These are phyloP conservation scores for Tardiomyces depauwii DNA, from an alignment of 1,139 yeast species.

Conservation along the genomic window DNA sequence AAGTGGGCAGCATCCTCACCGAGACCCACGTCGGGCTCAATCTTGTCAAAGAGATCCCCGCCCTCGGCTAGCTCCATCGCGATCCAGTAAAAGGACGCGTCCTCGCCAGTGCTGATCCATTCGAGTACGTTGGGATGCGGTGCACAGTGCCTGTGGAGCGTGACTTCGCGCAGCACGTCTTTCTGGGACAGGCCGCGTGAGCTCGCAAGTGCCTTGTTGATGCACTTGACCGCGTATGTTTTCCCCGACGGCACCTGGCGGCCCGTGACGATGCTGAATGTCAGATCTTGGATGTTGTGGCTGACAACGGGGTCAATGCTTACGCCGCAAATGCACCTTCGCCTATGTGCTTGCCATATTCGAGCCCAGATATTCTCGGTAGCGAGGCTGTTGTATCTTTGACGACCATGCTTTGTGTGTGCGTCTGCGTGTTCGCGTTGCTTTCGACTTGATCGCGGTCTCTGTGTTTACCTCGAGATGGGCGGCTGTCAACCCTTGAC, in stretches of 20 bases:
- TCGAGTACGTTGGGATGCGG: conserved; percentile 48
- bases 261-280: conserved; percentile 3
- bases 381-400: background rate
- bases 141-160: conserved; percentile 43
- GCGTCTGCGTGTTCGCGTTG: background rate
- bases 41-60: conserved; percentile 63
- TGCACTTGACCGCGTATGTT: conserved; percentile 45
- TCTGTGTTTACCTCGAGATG: background rate
- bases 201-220: conserved; percentile 38
- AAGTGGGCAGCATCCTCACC: conserved; percentile 56
- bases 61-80: conserved; percentile 57
- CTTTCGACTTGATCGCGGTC: background rate
- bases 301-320: conserved; percentile 4
- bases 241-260: conserved; percentile 23
- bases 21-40: conserved; percentile 63
- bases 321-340: conserved; percentile 38
- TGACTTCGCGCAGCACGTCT: conserved; percentile 40
- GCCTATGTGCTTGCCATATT: conserved; percentile 32
- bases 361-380: conserved; percentile 4
- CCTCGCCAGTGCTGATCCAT: conserved; percentile 40
- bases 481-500: background rate
- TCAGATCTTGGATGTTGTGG: too few relatives aligned
- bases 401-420: too few relatives aligned
- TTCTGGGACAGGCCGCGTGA: conserved; percentile 35
- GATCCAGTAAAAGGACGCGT: conserved; percentile 45